phyloP scores from a whole-genome alignment of 495 filamentous ascomycete genomes.

The Cairneyella variabilis region DNA sequence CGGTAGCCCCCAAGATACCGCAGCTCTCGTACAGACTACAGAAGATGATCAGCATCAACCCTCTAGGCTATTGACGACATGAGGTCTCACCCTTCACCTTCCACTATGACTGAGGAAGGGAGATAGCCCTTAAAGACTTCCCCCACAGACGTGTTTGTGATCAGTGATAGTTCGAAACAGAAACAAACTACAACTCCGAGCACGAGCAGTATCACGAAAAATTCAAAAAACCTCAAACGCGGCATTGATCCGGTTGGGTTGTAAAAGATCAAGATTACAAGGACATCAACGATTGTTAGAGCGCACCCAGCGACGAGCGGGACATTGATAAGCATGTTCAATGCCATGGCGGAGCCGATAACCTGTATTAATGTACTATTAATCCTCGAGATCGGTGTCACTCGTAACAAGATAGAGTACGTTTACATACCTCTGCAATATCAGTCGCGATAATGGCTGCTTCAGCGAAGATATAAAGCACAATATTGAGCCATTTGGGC shows the following conservation, averaged over 20 bases:
- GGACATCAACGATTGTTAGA: slow-evolving; percentile 75
- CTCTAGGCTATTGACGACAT: not conserved
- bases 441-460: slow-evolving; percentile 40
- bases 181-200: slow-evolving; percentile 81
- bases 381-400: too few relatives aligned
- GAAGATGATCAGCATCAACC: not conserved
- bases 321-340: slow-evolving; percentile 74
- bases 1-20: slow-evolving; percentile 84
- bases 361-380: slow-evolving; percentile 89
- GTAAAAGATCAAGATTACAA: slow-evolving; percentile 82
- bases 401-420: not conserved
- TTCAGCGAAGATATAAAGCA: slow-evolving; percentile 70
- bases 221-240: slow-evolving; percentile 71
- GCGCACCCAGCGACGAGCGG: slow-evolving; percentile 83
- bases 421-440: slow-evolving; percentile 11
- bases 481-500: slow-evolving; percentile 68
- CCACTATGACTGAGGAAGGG: slow-evolving; percentile 67
- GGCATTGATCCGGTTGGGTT: slow-evolving; percentile 63
- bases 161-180: slow-evolving; percentile 77
- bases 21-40: slow-evolving; percentile 80
- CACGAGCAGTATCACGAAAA: slow-evolving; percentile 72
- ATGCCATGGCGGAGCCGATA: slow-evolving; percentile 80
- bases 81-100: slow-evolving; percentile 53
- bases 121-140: slow-evolving; percentile 78
- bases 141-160: slow-evolving; percentile 58